Evolutionary conservation across 2,329 filamentous ascomycete genomes (phyloP), one percentile per base, ranked within the genome.

Genomic region (Diplodia seriata): DNA sequence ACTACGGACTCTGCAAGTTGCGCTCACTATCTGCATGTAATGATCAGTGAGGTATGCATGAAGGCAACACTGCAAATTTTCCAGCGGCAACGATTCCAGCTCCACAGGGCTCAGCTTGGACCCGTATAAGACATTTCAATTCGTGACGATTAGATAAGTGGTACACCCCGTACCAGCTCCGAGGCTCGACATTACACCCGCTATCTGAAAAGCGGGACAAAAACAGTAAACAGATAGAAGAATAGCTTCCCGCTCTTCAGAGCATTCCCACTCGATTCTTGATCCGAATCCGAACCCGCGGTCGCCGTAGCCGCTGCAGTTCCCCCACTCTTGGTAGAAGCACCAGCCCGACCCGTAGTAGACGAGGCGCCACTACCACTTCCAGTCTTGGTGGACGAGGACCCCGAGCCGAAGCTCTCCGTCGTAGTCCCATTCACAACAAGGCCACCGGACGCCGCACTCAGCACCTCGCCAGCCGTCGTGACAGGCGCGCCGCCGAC

Each of bases 401-500:
- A 2, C 1, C n/a, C 43, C 3, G 18, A 47, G 9, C 33, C 7
- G 43, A 53, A 14, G 4, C 50, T 29, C 50, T 26, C 50, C 18
- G 54, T 57, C 29, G 33, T 18, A 38, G 54, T 20, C 33, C 54
- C 54, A 15, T 57, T 14, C n/a, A 38, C 9, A 3, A 40, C 54
- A n/a, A 57, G 20, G 9, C 54, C 54, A 8, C n/a, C 33, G 2
- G 31, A 4, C 4, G 6, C 54, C 9, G 54, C 54, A 12, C 54
- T 57, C 9, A 57, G 20, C 12, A 33, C 36, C 11, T 57, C 33
- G 4, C 54, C n/a, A 3, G 4, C 57, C 47, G 23, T 47, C 4
- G 57, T 61, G 4, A 47, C 23, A 2, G 57, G 12, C 14, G 38
- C 20, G 15, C 57, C 57, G 23, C 57, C 57, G 20, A 61, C 57